phyloP scores from a whole-genome alignment of 495 filamentous ascomycete species.

The Saxophila tyrrhenica region DNA sequence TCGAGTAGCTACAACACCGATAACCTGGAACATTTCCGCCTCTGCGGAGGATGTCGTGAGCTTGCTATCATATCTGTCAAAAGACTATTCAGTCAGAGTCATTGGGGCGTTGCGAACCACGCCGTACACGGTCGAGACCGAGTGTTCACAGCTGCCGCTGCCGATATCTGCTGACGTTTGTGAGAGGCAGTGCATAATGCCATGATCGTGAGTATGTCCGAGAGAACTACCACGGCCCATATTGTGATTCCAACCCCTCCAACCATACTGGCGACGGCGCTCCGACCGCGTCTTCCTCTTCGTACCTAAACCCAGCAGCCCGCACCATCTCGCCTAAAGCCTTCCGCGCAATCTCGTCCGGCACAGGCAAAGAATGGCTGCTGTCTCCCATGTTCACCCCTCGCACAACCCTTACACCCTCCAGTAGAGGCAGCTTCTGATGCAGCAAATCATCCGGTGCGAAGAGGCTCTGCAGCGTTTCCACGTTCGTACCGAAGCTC shows the following conservation, averaged over 20 bases:
- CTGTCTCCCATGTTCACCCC: neutral
- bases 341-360: neutral
- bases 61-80: too few relatives aligned
- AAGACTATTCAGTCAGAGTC: too few relatives aligned
- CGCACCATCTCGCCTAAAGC: neutral
- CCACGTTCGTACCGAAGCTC: neutral
- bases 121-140: too few relatives aligned
- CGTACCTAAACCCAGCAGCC: neutral
- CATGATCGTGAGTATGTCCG: too few relatives aligned
- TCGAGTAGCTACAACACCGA: too few relatives aligned
- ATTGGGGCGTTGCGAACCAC: too few relatives aligned
- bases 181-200: too few relatives aligned
- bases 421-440: neutral
- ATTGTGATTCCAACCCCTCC: neutral
- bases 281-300: neutral
- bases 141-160: too few relatives aligned
- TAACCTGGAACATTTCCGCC: too few relatives aligned
- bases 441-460: neutral
- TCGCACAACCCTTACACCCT: neutral
- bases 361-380: too few relatives aligned
- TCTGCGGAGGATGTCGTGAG: too few relatives aligned
- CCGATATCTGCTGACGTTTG: too few relatives aligned
- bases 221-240: neutral
- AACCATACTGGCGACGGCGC: neutral
- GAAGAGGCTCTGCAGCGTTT: neutral